Evolutionary conservation across 768 basidiomycete species (phyloP).

Genomic region (Auriculariales sp.): DNA sequence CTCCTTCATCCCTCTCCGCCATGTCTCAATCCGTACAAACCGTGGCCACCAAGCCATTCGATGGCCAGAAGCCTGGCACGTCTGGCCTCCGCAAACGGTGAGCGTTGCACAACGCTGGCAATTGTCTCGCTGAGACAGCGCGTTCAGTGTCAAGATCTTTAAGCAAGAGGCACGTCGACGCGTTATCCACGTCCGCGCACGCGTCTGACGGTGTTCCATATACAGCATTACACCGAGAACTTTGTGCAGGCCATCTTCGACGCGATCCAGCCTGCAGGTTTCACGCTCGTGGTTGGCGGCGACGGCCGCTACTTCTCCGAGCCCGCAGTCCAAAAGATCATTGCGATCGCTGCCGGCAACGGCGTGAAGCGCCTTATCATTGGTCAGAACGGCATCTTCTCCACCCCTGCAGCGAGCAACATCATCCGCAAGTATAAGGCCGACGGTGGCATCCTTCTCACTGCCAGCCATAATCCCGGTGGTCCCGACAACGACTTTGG

Average conservation of each 20-base stretch:
- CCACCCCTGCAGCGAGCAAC: slow-evolving; percentile 94
- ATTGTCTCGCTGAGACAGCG: no score
- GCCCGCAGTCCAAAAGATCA: slow-evolving; percentile 79
- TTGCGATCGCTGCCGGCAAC: slow-evolving; percentile 89
- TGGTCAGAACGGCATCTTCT: slow-evolving; percentile 82
- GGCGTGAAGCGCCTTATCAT: slow-evolving; percentile 85
- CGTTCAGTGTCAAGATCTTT: slow-evolving; percentile 84
- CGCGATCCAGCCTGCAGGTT: slow-evolving; percentile 66
- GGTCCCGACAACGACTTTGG: slow-evolving; percentile 98
- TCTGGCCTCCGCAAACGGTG: slow-evolving; percentile 94
- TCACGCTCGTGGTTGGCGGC: slow-evolving; percentile 88
- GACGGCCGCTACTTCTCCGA: slow-evolving; percentile 90
- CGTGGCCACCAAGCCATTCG: slow-evolving; percentile 71
- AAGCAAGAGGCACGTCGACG: slow-evolving; percentile 64
- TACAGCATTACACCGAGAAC: slow-evolving; percentile 96
- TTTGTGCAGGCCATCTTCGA: slow-evolving; percentile 90
- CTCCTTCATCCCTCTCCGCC: background rate
- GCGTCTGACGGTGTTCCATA: background rate
- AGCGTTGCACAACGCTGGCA: no score
- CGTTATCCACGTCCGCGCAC: background rate
- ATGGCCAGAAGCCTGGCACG: slow-evolving; percentile 94
- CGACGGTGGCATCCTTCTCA: slow-evolving; percentile 90
- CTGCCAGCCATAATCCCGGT: slow-evolving; percentile 95
- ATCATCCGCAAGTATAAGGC: slow-evolving; percentile 94
- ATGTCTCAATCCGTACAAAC: slow-evolving; percentile 42